Base-by-base conservation (phyloP, 1,284 basidiomycete species). In the Coriolopsis trogii region DNA sequence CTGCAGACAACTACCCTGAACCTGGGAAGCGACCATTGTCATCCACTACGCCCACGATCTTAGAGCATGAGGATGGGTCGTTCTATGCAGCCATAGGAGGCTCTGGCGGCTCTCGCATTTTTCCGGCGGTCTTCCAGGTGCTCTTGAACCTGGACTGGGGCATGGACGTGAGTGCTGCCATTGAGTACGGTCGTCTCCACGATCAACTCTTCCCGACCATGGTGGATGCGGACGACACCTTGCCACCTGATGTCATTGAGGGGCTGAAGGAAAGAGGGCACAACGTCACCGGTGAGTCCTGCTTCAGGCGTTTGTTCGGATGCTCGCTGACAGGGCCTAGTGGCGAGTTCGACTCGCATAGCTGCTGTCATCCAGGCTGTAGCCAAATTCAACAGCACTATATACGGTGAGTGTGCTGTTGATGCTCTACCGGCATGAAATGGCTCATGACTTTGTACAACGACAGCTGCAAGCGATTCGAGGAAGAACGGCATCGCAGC, bases 181-280 rank as follows among this genome's bases (percentile, higher is more conserved):
- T 98, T 30, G 96, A 98, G 70, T 80, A 73, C 56, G 87, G 91
- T 0, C 79, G 95, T n/a, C 67, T 97, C n/a, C 95, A 98, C 66
- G 85, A 97, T 66, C 96, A 98, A 67, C 74, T 97, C 24, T 87
- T 87, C 55, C 95, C 96, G 0, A 53, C 67, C 13, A 38, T 70
- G 23, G 77, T 91, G 4, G 81, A 87, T 12, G 78, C 82, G 25
- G 94, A 96, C 59, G 71, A 77, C 54, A 76, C 79, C 0, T 83
- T 87, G 61, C 80, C 85, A 2, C 49, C 63, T 24, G 65, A 77
- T 23, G 62, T 87, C 24, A 53, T 93, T 4, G 72, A 81, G 15
- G 84, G 68, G 3, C 74, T 97, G 24, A 65, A 70, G 40, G 64
- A 67, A 3, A 73, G 83, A 38, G 92, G 91, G 0, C 94, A 97